These are phyloP conservation scores for Lupinus albus DNA, from an alignment of 306 rosid species.

Conservation along the genomic window DNA sequence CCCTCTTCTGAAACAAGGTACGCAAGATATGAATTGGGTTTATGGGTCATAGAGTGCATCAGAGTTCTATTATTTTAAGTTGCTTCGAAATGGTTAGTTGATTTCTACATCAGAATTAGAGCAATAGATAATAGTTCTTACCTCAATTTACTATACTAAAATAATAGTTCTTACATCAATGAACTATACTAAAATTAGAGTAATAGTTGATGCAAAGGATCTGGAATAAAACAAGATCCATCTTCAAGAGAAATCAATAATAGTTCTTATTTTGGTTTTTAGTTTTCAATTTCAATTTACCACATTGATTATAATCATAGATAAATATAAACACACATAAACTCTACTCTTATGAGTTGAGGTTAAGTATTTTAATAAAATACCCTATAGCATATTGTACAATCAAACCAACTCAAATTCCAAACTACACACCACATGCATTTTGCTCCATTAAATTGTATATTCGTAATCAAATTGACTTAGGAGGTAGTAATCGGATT, in stretches of 20 bases:
- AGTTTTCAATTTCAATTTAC: no score
- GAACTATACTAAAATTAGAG: not conserved
- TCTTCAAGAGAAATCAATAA: not conserved
- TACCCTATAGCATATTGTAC: not conserved
- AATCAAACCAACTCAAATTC: constrained; percentile 15
- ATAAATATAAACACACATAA: no score
- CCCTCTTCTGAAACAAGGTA: no score
- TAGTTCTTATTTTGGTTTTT: no score
- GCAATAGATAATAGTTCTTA: no score
- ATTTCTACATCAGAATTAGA: not conserved
- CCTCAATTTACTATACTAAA: no score
- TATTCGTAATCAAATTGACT: not conserved
- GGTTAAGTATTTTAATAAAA: not conserved
- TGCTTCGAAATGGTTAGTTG: not conserved
- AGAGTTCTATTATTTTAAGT: no score
- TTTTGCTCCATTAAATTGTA: not conserved
- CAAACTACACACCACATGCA: constrained; percentile 1
- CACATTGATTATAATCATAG: no score
- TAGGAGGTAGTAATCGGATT: not conserved
- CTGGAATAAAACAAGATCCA: not conserved
- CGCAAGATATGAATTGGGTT: no score
- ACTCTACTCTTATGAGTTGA: not conserved
- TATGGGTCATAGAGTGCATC: no score
- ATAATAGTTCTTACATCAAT: no score
- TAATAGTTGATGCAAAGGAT: not conserved